Evolutionary conservation across 129 eudicot genomes (phyloP), one percentile per base, ranked within the genome.

Genomic region (Flaveria trinervia): DNA sequence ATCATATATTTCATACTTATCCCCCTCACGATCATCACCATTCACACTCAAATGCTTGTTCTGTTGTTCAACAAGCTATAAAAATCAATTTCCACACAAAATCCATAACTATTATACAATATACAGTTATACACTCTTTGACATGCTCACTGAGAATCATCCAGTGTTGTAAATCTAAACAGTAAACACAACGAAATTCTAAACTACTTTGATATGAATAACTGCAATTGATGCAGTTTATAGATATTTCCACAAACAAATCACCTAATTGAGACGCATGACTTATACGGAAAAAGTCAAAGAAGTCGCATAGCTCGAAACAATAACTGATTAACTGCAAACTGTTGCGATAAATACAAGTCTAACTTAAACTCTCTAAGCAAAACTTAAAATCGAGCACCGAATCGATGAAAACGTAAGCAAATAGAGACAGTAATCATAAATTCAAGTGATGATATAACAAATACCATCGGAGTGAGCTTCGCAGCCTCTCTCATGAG

Each of bases 381-480:
- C 30, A 36, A 20, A 43, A 11, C 45, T 16, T 20, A 43, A 25
- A 75, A 64, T 45, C 41, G 3, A 77, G 44, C 41, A 50, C 73
- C n/a, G n/a, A 22, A 65, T 18, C n/a, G 18, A 48, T 36, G 1
- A 61, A 13, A 20, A 39, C 17, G 0, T 25, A 52, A 57, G 18
- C n/a, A 41, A 50, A 25, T 2, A 55, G 5, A 68, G 14, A 56
- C 16, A 61, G 12, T 43, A 39, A 18, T 15, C 14, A 51, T 26
- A 72, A 4, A 15, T 22, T 45, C 9, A 80, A 39, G 22, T n/a
- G 65, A 45, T 52, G 10, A 44, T 1, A 65, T 4, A 18, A 5
- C 1, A 41, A 79, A 67, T 65, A 93, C 98, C 98, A 77, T 93
- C 98, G 72, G 98, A 93, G 81, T 93, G 98, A 89, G 98, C 98